phyloP scores from a whole-genome alignment of 2,329 filamentous ascomycete species.

The Hypoxylon sp. region DNA sequence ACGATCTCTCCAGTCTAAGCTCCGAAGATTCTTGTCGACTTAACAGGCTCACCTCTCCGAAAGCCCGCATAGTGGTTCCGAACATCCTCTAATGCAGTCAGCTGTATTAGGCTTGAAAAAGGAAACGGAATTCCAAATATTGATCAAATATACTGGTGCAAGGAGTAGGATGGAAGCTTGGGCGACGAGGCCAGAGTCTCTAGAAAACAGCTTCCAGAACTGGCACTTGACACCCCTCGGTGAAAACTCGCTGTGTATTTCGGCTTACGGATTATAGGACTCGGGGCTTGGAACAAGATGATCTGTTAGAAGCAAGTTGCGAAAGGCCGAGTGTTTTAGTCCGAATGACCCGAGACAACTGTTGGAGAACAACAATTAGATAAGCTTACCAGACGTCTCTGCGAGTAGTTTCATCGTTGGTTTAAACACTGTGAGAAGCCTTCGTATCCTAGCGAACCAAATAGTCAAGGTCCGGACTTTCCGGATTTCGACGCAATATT shows the following conservation, averaged over 20 bases:
- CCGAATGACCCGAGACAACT: not conserved
- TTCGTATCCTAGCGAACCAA: not conserved
- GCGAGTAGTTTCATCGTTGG: not conserved
- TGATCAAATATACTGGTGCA: not conserved
- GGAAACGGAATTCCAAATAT: not conserved
- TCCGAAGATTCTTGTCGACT: not conserved
- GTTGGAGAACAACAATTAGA: not conserved
- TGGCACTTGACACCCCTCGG: not conserved
- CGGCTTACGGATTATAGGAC: not conserved
- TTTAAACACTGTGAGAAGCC: not conserved
- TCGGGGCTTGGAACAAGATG: not conserved
- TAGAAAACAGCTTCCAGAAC: not conserved
- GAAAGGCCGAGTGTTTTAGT: not conserved
- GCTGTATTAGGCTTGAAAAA: not conserved
- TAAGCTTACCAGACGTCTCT: not conserved
- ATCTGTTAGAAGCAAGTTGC: not conserved
- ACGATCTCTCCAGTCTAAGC: not conserved
- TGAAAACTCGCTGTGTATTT: not conserved
- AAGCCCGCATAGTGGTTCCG: not conserved
- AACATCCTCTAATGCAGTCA: not conserved
- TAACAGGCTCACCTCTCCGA: not conserved
- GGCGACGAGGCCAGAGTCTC: not conserved
- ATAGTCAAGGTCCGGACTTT: not conserved
- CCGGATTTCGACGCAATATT: not conserved
- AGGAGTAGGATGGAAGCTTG: not conserved